Conservation (phyloP, 2,329 filamentous ascomycete genomes). For the Pseudocercospora fijiensis region DNA sequence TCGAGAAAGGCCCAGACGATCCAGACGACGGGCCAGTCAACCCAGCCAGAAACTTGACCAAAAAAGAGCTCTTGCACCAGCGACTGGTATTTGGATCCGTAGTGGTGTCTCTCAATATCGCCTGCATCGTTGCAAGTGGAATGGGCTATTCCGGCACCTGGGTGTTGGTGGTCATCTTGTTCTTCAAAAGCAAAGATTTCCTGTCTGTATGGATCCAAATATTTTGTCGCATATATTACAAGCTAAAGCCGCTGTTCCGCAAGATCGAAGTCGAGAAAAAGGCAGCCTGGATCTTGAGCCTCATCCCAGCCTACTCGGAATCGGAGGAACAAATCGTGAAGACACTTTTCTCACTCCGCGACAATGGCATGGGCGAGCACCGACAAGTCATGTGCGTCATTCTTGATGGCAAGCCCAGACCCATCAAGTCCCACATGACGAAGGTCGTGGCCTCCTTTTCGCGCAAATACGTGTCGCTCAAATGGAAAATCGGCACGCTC, state of each 20-base stretch:
- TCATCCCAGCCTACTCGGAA: conserved; percentile 31
- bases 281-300: conserved; percentile 27
- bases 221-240: conserved; percentile 11
- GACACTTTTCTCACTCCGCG: conserved; percentile 27
- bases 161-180: conserved; percentile 28
- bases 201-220: conserved; percentile 24
- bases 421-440: conserved; percentile 28
- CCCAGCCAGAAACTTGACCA: conserved; percentile 13
- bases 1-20: conserved; percentile 5
- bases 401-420: conserved; percentile 26
- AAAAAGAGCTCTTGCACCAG: conserved; percentile 7
- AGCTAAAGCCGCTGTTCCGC: conserved; percentile 17
- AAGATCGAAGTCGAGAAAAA: conserved; percentile 13
- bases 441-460: conserved; percentile 23
- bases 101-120: conserved; percentile 8
- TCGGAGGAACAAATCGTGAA: conserved; percentile 31
- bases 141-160: conserved; percentile 16
- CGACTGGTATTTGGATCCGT: conserved; percentile 8
- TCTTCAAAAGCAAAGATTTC: conserved; percentile 31
- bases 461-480: conserved; percentile 25
- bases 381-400: conserved; percentile 30
- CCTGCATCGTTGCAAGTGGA: conserved; percentile 6
- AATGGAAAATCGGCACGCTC: conserved; percentile 25
- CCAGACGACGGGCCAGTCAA: conserved; percentile 9
- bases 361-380: conserved; percentile 28